Base-by-base conservation (phyloP, 139 green algal species). In the Volvox africanus region DNA sequence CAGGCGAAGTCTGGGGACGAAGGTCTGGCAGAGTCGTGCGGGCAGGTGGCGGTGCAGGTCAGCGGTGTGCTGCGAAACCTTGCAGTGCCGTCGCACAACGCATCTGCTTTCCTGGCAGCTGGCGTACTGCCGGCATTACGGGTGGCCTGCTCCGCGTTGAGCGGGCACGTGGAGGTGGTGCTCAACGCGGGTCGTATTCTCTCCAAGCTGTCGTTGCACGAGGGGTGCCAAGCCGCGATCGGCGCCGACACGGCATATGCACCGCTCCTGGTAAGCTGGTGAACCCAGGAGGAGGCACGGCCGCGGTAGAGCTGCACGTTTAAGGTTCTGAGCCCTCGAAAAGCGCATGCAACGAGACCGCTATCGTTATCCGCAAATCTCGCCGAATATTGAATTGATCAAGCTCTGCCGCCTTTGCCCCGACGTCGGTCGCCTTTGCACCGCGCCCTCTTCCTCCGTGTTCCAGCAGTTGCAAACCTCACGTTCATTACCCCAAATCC, bases 1-100 rank as follows among this genome's bases (percentile, higher is more conserved):
- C 73, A 90, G 86, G 86, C 73, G 44, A 83, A 76, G 71, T 83
- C 86, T 14, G 86, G 86, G 12, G 86, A 90, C 73, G 86, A 90
- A 13, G 73, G 67, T 28, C 86, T 90, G 86, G 0, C 35, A 14
- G 87, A 91, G 76, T 91, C 87, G n/a, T 91, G 87, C 55, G 90
- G 65, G 1, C 92, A 94, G 83, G 93, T 95, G 35, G 92, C 92
- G 36, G 92, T 94, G 67, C 92, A 94, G 90, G 86, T 90, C 26
- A 93, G 77, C 18, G 93, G 91, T 44, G 87, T 93, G 86, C 91
- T 95, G 67, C 89, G 93, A 14, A 95, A 95, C 89, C 87, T 95
- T 50, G 93, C 93, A 3, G 91, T 95, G 3, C 75, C 85, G 2
- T 36, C 87, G 19, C 61, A 82, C 24, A 92, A 95, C 87, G 87